Percentiles rank a stretch among this genome's conserved stretches.
These are phyloP conservation scores for Eucalyptus sp. DNA, from an alignment of 345 rosid species.

Conservation along the genomic window DNA sequence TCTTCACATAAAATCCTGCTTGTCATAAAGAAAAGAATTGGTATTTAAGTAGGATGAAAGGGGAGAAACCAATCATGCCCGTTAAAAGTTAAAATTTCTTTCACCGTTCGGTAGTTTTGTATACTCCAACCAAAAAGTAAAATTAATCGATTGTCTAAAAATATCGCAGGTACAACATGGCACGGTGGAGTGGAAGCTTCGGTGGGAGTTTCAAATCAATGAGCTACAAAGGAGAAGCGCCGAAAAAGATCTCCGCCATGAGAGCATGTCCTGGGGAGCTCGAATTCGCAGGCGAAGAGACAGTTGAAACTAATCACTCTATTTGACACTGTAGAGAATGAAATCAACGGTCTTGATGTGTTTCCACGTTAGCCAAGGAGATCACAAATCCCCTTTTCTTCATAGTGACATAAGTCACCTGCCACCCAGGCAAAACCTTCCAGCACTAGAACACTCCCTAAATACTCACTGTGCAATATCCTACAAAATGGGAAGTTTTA, in stretches of 20 bases:
- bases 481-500: not conserved
- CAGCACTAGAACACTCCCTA: not conserved
- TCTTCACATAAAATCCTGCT: not conserved
- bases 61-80: not conserved
- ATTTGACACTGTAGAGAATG: not conserved
- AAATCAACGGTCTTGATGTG: not conserved
- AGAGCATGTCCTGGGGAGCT: constrained; percentile 6
- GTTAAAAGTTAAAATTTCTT: not conserved
- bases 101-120: not conserved
- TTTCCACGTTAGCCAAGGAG: not conserved
- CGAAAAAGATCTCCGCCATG: not conserved
- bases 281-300: not conserved
- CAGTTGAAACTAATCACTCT: not conserved
- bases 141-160: not conserved
- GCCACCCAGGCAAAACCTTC: not conserved
- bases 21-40: not conserved
- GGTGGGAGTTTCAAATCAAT: constrained; percentile 8
- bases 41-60: not conserved
- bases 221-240: constrained; percentile 1
- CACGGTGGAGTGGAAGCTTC: not conserved
- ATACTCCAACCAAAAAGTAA: not conserved
- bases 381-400: not conserved
- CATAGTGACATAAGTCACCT: not conserved
- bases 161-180: not conserved
- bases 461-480: not conserved